phyloP scores from a whole-genome alignment of 2,329 filamentous ascomycete genomes.

The Botrytis tulipae region DNA sequence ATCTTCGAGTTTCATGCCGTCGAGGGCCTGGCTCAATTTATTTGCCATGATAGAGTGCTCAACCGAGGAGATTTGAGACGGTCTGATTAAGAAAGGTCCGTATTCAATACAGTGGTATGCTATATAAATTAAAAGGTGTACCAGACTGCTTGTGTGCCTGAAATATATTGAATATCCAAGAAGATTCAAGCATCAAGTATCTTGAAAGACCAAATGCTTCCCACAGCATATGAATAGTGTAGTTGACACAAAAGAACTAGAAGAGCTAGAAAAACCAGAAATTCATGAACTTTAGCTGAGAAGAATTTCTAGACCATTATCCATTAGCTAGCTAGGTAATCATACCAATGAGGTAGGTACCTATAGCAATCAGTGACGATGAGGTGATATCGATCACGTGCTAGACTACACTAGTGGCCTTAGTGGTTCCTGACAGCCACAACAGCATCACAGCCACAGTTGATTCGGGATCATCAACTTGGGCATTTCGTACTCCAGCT shows the following conservation, averaged over 20 bases:
- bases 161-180: neutral
- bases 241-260: neutral
- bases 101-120: neutral
- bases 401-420: neutral
- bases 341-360: neutral
- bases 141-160: neutral
- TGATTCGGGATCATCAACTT: neutral
- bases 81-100: neutral
- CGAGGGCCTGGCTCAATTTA: neutral
- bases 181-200: neutral
- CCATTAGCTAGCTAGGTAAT: neutral
- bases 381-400: neutral
- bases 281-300: neutral
- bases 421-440: neutral
- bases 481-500: neutral
- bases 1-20: slow-evolving; percentile 6
- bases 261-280: too few relatives aligned
- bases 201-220: neutral
- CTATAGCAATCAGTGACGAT: neutral
- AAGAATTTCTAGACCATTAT: neutral
- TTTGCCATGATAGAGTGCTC: slow-evolving; percentile 4
- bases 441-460: neutral
- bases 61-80: neutral
- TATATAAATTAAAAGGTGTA: neutral
- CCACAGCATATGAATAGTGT: neutral